These are phyloP conservation scores for Trichoderma virens DNA, from an alignment of 495 filamentous ascomycete species.

Conservation along the genomic window DNA sequence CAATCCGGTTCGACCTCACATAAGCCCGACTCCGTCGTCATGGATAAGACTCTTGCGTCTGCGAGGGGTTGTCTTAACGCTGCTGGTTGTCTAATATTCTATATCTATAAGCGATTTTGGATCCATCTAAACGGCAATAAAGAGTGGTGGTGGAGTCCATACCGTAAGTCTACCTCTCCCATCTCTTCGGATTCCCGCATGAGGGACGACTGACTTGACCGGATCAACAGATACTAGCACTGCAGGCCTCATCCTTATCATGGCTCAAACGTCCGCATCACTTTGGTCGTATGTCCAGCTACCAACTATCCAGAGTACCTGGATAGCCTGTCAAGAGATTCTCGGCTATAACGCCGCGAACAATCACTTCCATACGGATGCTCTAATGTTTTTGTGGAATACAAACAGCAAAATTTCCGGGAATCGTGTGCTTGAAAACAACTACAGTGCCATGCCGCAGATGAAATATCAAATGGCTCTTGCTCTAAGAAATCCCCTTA, in stretches of 20 bases:
- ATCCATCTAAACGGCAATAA: background rate
- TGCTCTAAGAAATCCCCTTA: too few species aligned
- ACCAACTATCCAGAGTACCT: background rate
- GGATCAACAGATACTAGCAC: background rate
- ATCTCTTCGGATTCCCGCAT: background rate
- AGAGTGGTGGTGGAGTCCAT: background rate
- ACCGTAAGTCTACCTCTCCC: background rate
- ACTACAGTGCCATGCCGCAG: too few species aligned
- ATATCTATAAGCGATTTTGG: background rate
- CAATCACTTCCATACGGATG: background rate
- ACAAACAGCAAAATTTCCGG: background rate
- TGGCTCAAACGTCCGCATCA: background rate
- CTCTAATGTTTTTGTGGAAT: background rate
- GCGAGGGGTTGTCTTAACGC: background rate
- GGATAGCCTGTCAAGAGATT: background rate
- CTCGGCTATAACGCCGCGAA: background rate
- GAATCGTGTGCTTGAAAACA: background rate
- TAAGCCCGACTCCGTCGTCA: background rate
- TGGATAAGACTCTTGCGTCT: background rate
- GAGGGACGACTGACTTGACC: too few species aligned
- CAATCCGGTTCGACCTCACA: background rate
- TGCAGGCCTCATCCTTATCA: background rate
- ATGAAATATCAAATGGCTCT: too few species aligned
- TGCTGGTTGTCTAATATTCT: background rate
- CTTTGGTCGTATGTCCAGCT: background rate